Base-by-base conservation (phyloP, 1,139 yeast species). In the Lodderomyces theae region DNA sequence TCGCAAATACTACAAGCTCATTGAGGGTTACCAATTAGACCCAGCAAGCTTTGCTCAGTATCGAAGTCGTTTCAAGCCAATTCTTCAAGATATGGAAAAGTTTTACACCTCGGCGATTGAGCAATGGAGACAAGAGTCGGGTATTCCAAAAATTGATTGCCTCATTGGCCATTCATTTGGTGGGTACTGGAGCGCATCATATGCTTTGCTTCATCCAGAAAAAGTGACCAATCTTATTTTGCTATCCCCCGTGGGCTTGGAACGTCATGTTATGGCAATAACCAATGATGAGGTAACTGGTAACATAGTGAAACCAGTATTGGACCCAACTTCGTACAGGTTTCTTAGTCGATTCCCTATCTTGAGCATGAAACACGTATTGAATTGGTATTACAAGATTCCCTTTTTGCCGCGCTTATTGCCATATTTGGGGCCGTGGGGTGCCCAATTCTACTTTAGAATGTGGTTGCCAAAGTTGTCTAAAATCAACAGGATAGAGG, bases 171-270 rank as follows among this genome's bases (percentile, higher is more conserved):
- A 72, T 49, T 71, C 77, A 3, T 72, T 57, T 47, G 77, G 77
- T 3, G 77, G 72, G 0, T 68, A 71, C 48, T 72, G 77, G 77
- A 60, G 69, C 22, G 73, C 66, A 3, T 66, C 73, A 1, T 72
- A 67, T 49, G 58, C 74, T 0, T 50, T 66, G 12, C 60, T 48
- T 39, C 48, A 62, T 42, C 94, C 96, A 0, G 67, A 74, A 1
- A 68, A 73, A 2, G 73, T 92, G n/a, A 66, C 77, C 19, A 78
- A 79, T 47, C 66, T 92, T 45, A 73, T 88, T 25, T 68, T 92
- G 29, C 80, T 87, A 2, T 86, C 96, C 1, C 98, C 98, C 0
- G 95, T 90, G 0, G 97, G 97, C 0, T 86, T 92, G 18, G 95
- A 87, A 51, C 69, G 87, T 40, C 80, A 79, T 42, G 77, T 83